A percentile compares a stretch with the other conserved stretches of the same genome.
These are phyloP conservation scores for Boehmeria nivea DNA, from an alignment of 306 rosid genomes.

Conservation along the genomic window DNA sequence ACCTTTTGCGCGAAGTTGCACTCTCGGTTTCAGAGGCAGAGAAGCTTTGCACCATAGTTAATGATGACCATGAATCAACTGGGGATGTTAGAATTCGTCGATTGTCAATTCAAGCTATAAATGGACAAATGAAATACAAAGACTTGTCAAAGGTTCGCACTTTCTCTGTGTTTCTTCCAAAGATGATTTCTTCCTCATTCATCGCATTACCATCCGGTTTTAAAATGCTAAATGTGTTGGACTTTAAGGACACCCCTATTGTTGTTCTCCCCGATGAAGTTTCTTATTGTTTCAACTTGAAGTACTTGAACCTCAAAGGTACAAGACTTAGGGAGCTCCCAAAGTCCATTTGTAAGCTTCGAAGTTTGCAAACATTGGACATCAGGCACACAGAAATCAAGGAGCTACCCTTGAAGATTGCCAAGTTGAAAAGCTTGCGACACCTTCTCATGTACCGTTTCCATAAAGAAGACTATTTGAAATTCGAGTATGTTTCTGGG, in stretches of 20 bases:
- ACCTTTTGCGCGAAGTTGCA: too few species aligned
- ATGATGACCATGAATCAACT: too few species aligned
- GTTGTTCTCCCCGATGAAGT: conserved; percentile 5
- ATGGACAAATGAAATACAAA: too few species aligned
- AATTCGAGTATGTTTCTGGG: background rate
- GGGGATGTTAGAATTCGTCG: too few species aligned
- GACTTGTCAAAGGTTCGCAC: too few species aligned
- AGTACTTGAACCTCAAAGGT: conserved; percentile 18
- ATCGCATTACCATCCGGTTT: background rate
- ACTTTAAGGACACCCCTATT: conserved; percentile 10
- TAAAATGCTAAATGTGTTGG: conserved; percentile 9
- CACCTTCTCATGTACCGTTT: conserved; percentile 1
- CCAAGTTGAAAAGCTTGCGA: conserved; percentile 14
- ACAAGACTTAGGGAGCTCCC: conserved; percentile 14
- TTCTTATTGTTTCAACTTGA: conserved; percentile 11
- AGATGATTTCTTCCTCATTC: background rate
- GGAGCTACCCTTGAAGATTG: background rate
- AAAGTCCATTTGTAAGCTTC: conserved; percentile 14
- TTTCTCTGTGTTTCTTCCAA: too few species aligned
- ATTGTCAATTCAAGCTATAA: too few species aligned
- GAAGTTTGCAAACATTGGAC: conserved; percentile 14
- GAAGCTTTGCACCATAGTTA: too few species aligned
- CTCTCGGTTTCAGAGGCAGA: too few species aligned
- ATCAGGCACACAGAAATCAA: background rate
- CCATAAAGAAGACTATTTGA: background rate